These are phyloP conservation scores for Trypanosoma platydactyli DNA, from an alignment of 208 protist genomes.

Conservation along the genomic window DNA sequence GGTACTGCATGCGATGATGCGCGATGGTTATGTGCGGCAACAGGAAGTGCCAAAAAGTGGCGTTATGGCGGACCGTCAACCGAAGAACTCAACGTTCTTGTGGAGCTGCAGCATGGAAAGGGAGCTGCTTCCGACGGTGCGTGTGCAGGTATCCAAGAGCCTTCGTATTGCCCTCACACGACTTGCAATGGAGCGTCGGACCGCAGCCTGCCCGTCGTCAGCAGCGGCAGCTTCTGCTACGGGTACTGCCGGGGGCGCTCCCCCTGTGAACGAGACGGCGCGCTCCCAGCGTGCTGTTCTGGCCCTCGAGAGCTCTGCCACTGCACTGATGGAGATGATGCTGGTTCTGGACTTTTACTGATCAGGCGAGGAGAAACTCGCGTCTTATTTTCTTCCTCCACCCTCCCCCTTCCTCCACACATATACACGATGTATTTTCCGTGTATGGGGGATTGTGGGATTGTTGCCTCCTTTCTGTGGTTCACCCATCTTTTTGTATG, in stretches of 20 bases:
- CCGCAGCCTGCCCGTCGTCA: neutral
- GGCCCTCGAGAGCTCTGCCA: conserved; percentile 62
- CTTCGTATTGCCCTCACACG: conserved; percentile 38
- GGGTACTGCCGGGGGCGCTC: conserved; percentile 15
- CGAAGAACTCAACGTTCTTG: conserved; percentile 65
- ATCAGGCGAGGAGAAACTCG: neutral
- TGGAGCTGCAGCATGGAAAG: conserved; percentile 47
- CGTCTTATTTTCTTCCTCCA: conserved; percentile 17
- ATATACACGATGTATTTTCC: too few relatives aligned
- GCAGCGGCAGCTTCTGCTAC: neutral
- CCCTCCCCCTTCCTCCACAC: too few relatives aligned
- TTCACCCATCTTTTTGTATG: neutral
- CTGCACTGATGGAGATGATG: conserved; percentile 67
- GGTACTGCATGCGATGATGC: conserved; percentile 72
- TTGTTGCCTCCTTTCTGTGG: conserved; percentile 1
- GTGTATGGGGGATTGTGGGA: too few relatives aligned
- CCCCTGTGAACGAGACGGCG: conserved; percentile 6
- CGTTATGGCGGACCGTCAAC: conserved; percentile 44
- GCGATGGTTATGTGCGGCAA: conserved; percentile 66
- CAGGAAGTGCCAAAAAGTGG: conserved; percentile 67
- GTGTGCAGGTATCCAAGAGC: conserved; percentile 51
- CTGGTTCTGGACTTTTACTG: conserved; percentile 71
- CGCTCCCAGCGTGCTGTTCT: conserved; percentile 32
- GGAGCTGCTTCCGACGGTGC: conserved; percentile 44
- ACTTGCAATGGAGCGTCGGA: conserved; percentile 35